These are phyloP conservation scores for Diplodia mutila DNA, from an alignment of 2,329 filamentous ascomycete species.

Conservation along the genomic window DNA sequence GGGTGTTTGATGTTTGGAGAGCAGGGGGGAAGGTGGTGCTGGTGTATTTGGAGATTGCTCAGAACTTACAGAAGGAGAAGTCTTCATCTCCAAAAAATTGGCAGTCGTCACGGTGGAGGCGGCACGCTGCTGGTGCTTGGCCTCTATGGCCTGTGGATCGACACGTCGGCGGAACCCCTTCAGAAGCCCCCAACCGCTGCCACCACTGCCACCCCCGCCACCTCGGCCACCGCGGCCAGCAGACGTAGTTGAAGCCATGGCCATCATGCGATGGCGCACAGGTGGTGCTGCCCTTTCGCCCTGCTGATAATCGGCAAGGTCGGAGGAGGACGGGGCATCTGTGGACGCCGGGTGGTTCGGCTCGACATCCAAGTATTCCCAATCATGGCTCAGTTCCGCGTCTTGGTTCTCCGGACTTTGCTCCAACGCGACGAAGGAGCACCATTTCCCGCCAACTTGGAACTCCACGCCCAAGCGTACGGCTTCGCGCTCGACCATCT, in stretches of 20 bases:
- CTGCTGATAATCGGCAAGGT: not conserved
- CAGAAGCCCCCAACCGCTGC: not conserved
- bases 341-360: not conserved
- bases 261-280: too few relatives aligned
- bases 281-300: not conserved
- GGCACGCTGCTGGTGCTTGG: too few relatives aligned
- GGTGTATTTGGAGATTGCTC: too few relatives aligned
- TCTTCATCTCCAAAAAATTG: too few relatives aligned
- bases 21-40: too few relatives aligned
- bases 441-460: constrained; percentile 71
- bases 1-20: too few relatives aligned
- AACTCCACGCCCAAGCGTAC: constrained; percentile 67
- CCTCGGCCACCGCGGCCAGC: not conserved
- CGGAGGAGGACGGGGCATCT: not conserved
- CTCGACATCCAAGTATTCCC: constrained; percentile 5
- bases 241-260: too few relatives aligned
- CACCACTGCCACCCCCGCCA: not conserved
- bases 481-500: constrained; percentile 67
- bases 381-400: constrained; percentile 25
- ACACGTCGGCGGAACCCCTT: too few relatives aligned
- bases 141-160: too few relatives aligned
- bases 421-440: constrained; percentile 72
- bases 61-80: too few relatives aligned
- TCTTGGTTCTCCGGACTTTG: not conserved
- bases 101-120: too few relatives aligned